A percentile compares a stretch with the other conserved stretches of the same genome.
Conservation (phyloP, 768 basidiomycete genomes). For the Holtermannia corniformis region DNA sequence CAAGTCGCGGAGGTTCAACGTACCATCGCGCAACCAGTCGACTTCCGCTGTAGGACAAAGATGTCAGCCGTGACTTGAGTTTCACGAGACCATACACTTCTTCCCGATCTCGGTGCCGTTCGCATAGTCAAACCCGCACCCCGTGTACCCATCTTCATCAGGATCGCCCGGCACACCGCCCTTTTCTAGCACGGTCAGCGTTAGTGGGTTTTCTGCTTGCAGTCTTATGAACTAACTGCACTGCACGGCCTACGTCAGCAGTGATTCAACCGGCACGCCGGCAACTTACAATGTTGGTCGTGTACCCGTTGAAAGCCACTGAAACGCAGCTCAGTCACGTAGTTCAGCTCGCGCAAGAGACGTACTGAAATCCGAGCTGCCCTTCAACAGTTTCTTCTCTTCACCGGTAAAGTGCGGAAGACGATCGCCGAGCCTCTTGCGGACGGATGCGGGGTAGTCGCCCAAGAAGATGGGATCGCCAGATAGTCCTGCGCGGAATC, state of each 20-base stretch:
- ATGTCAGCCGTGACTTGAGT: not conserved
- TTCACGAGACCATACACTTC: slow-evolving; percentile 12
- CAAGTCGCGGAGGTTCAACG: too few species aligned
- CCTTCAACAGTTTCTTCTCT: slow-evolving; percentile 32
- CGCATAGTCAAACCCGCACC: slow-evolving; percentile 14
- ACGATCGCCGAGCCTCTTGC: slow-evolving; percentile 26
- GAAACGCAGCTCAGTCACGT: not conserved
- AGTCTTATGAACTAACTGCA: not conserved
- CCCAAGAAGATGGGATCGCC: slow-evolving; percentile 66
- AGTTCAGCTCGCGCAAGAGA: not conserved
- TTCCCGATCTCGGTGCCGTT: slow-evolving; percentile 23
- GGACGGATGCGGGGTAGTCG: slow-evolving; percentile 49
- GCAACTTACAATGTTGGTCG: slow-evolving; percentile 1
- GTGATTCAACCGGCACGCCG: not conserved
- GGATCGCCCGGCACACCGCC: too few species aligned
- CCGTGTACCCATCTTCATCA: slow-evolving; percentile 19
- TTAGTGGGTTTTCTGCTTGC: slow-evolving; percentile 20
- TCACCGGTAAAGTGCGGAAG: slow-evolving; percentile 33
- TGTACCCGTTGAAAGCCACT: not conserved
- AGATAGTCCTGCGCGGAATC: slow-evolving; percentile 62
- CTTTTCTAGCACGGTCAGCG: slow-evolving; percentile 24
- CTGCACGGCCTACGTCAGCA: not conserved
- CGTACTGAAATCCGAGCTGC: slow-evolving; percentile 33
- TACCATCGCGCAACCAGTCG: slow-evolving; percentile 25
- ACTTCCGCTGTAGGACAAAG: slow-evolving; percentile 7